Percentiles rank a stretch among this genome's conserved stretches.
phyloP scores from a whole-genome alignment of 2,329 filamentous ascomycete species.

The Phialemoniopsis sp. region DNA sequence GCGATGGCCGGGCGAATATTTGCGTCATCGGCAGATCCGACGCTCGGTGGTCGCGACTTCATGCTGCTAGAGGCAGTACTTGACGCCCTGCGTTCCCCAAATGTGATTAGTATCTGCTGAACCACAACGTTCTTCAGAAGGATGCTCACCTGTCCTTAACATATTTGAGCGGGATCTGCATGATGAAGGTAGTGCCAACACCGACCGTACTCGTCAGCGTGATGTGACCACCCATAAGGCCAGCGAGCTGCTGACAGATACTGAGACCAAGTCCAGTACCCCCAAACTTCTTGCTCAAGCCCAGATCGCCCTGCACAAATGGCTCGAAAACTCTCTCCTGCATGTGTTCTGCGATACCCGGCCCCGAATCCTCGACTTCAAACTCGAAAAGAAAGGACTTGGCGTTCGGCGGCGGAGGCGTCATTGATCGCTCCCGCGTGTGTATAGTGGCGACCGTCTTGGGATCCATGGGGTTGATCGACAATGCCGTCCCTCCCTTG shows the following conservation, averaged over 20 bases:
- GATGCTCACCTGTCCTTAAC: slow-evolving; percentile 58
- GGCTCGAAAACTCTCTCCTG: slow-evolving; percentile 87
- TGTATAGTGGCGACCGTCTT: slow-evolving; percentile 42
- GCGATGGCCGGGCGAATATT: slow-evolving; percentile 18
- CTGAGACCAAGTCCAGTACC: slow-evolving; percentile 85
- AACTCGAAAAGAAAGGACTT: slow-evolving; percentile 78
- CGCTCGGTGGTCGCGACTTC: slow-evolving; percentile 43
- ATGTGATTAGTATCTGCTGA: not conserved
- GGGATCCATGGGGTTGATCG: slow-evolving; percentile 60
- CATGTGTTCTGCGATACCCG: slow-evolving; percentile 74
- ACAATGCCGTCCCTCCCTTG: slow-evolving; percentile 47
- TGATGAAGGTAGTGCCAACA: slow-evolving; percentile 74
- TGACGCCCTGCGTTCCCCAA: slow-evolving; percentile 31
- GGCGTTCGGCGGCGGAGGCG: slow-evolving; percentile 57
- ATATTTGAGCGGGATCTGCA: slow-evolving; percentile 78
- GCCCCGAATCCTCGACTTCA: slow-evolving; percentile 83
- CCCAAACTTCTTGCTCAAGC: slow-evolving; percentile 83
- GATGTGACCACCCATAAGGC: slow-evolving; percentile 77
- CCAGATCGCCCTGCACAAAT: slow-evolving; percentile 89
- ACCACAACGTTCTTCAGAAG: not conserved
- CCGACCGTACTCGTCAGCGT: slow-evolving; percentile 67
- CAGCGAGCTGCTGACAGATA: slow-evolving; percentile 83
- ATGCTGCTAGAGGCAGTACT: slow-evolving; percentile 52
- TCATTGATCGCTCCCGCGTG: slow-evolving; percentile 51
- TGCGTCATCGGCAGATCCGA: slow-evolving; percentile 35